Base-by-base conservation (phyloP, 2,329 filamentous ascomycete genomes). In the Fusarium keratoplasticum region DNA sequence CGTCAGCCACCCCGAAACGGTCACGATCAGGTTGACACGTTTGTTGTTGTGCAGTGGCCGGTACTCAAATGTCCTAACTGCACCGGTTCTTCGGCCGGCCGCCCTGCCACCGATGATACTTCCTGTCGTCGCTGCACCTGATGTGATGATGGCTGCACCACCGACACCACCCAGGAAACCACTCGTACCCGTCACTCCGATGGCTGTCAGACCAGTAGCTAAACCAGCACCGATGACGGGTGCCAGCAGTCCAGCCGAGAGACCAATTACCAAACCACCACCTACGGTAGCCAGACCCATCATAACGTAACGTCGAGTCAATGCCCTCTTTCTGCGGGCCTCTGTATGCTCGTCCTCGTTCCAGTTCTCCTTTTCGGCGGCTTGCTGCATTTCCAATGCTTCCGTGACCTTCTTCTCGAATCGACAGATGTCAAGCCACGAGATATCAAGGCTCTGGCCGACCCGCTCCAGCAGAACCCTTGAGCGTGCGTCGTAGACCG, bases 401-500 rank as follows among this genome's bases (percentile, higher is more conserved):
- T 99, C 96, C 9, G 96, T 98, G 7, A 99, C 95, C 62, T 95
- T 93, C 84, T 98, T 98, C 84, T 99, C 96, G 79, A 99, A 99
- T 42, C 95, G 92, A 83, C 95, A 97, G 67, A 98, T 97, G 75
- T 99, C 96, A 63, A 97, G 87, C 95, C 94, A 97, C 14, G 92
- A 89, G 9, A 99, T 92, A 47, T 94, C 91, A 76, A 99, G 89
- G 70, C 93, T 92, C 61, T 90, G 88, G 38, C 93, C 96, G 1
- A 98, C 95, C 64, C 90, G 88, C 83, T 98, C 96, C 7, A 99
- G 86, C 31, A 99, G 86, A 44, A 92, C 89, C 72, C 96, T 90
- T 7, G 96, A 98, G 31, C 96, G 92, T 16, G 96, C 87, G 81
- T 99, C 96, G 81, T 99, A 99, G 14, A 93, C 88, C 1, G 95